These are phyloP conservation scores for Asterionellopsis glacialis DNA, from an alignment of 108 stramenopile species.

Conservation along the genomic window DNA sequence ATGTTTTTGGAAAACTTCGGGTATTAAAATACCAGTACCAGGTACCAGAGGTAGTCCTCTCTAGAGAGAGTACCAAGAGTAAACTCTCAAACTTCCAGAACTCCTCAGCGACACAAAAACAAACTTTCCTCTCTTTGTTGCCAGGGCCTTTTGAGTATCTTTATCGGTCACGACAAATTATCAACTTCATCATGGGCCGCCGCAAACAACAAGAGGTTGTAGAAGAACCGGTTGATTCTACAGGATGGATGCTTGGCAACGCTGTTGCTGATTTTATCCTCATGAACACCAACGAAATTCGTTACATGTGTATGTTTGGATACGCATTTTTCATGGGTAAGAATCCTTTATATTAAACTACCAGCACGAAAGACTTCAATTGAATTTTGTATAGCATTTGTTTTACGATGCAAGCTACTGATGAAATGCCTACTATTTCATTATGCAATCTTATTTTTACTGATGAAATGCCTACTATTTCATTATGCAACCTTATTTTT, in stretches of 20 bases:
- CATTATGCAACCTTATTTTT: neutral
- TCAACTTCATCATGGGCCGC: neutral
- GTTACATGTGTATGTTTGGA: conserved; percentile 66
- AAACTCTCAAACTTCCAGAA: too few species aligned
- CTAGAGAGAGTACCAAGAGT: too few species aligned
- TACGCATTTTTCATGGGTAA: conserved; percentile 77
- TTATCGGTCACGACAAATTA: neutral
- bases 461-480: neutral
- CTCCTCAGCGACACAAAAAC: too few species aligned
- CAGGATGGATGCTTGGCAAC: conserved; percentile 77
- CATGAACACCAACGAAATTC: conserved; percentile 68
- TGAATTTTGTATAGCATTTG: too few species aligned
- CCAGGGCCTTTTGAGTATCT: too few species aligned
- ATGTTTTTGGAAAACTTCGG: too few species aligned
- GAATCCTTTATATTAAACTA: neutral
- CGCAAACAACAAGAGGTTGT: neutral
- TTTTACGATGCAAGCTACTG: neutral
- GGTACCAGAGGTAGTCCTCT: too few species aligned
- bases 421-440: neutral
- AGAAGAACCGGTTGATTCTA: conserved; percentile 40
- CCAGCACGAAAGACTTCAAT: neutral
- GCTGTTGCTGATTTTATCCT: conserved; percentile 65
- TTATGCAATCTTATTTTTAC: neutral
- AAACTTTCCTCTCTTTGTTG: too few species aligned
- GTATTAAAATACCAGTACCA: too few species aligned